These are phyloP conservation scores for Trichophyton mentagrophytes DNA, from an alignment of 2,329 filamentous ascomycete genomes.

Conservation along the genomic window DNA sequence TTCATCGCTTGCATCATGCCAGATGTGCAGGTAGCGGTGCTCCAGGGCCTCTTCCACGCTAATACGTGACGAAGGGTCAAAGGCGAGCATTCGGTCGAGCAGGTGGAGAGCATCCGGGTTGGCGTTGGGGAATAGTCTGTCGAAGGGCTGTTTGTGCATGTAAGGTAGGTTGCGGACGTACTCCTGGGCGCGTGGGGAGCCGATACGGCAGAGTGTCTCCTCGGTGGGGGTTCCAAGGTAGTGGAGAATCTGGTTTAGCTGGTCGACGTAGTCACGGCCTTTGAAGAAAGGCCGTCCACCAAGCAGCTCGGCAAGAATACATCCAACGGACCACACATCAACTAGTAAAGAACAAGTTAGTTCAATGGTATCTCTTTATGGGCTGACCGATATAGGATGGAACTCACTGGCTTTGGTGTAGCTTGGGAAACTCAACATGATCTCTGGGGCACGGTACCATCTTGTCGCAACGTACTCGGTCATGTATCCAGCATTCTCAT, in stretches of 20 bases:
- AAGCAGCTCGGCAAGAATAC: constrained; percentile 89
- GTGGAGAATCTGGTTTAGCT: constrained; percentile 97
- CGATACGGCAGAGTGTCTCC: constrained; percentile 84
- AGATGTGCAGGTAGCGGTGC: constrained; percentile 92
- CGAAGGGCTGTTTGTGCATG: constrained; percentile 90
- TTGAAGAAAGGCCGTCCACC: constrained; percentile 98
- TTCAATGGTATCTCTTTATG: constrained; percentile 14
- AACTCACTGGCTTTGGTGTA: constrained; percentile 99
- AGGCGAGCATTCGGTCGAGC: constrained; percentile 92
- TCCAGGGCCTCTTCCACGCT: constrained; percentile 90
- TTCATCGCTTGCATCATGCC: constrained; percentile 96
- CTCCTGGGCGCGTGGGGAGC: constrained; percentile 88
- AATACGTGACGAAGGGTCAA: constrained; percentile 87
- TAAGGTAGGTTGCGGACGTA: constrained; percentile 93
- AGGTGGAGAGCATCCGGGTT: constrained; percentile 94
- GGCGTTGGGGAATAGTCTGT: constrained; percentile 76
- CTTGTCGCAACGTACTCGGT: constrained; percentile 97
- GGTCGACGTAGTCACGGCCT: constrained; percentile 96
- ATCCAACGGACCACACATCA: constrained; percentile 98
- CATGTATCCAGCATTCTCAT: constrained; percentile 99
- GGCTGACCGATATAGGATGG: neutral
- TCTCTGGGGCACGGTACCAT: constrained; percentile 98
- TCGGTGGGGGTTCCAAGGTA: constrained; percentile 95
- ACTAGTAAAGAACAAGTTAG: constrained; percentile 42
- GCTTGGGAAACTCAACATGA: constrained; percentile 99